These are phyloP conservation scores for Aspergillus sclerotioniger DNA, from an alignment of 495 filamentous ascomycete species.

Conservation along the genomic window DNA sequence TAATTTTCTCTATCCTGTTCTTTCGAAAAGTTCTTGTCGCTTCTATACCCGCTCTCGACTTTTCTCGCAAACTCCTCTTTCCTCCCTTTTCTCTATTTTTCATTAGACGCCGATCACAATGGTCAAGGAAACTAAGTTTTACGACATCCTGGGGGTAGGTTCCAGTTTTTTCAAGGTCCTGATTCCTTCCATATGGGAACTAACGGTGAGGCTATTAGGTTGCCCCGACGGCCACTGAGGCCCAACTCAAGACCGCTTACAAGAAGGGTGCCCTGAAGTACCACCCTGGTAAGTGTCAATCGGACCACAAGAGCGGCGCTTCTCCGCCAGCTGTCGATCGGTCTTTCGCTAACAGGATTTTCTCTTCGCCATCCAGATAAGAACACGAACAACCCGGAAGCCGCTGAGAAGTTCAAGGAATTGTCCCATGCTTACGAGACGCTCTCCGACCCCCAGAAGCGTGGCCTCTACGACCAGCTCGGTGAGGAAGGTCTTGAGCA, in stretches of 20 bases:
- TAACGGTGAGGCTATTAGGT: conserved; percentile 55
- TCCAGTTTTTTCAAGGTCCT: not conserved
- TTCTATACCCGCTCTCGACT: conserved; percentile 11
- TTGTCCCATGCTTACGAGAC: conserved; percentile 93
- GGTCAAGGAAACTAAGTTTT: conserved; percentile 88
- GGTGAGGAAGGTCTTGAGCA: conserved; percentile 93
- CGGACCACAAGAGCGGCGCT: not conserved
- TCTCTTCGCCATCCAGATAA: conserved; percentile 63
- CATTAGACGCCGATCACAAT: conserved; percentile 52
- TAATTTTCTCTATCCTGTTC: conserved; percentile 12
- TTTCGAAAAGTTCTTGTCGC: conserved; percentile 22
- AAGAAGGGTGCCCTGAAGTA: conserved; percentile 85
- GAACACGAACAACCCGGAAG: conserved; percentile 88
- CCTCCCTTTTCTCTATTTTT: conserved; percentile 14
- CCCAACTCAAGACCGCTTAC: conserved; percentile 86
- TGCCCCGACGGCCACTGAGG: conserved; percentile 64
- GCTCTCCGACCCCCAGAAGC: conserved; percentile 88
- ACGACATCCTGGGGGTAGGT: conserved; percentile 83
- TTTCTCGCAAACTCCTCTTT: conserved; percentile 17
- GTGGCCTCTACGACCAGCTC: conserved; percentile 91
- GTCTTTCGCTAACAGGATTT: conserved; percentile 10
- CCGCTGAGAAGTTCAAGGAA: conserved; percentile 97
- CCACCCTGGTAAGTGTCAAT: conserved; percentile 72
- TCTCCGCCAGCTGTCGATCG: not conserved
- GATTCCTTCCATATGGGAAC: conserved; percentile 7